These are phyloP conservation scores for Aspergillus incahuasiensis DNA, from an alignment of 495 filamentous ascomycete genomes.

Conservation along the genomic window DNA sequence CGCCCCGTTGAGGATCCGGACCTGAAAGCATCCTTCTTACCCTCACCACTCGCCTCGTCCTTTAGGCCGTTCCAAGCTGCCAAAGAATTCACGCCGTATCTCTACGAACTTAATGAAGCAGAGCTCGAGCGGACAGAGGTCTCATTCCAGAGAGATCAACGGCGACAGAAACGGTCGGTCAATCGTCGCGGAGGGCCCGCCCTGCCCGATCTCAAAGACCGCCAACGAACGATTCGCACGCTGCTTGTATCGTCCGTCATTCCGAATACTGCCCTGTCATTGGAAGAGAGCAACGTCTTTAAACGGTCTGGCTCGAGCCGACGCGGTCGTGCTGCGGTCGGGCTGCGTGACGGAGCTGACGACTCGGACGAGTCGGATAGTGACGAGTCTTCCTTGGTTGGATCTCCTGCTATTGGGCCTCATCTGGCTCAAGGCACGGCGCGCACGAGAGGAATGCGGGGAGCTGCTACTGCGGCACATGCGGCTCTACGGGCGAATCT, in stretches of 20 bases:
- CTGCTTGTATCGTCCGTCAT: conserved; percentile 86
- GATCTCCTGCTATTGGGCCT: conserved; percentile 71
- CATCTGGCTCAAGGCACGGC: conserved; percentile 71
- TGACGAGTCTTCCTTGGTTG: conserved; percentile 74
- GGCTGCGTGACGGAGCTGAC: conserved; percentile 60
- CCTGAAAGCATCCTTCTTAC: conserved; percentile 76
- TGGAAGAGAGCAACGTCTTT: conserved; percentile 83
- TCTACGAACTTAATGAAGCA: conserved; percentile 89
- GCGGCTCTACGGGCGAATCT: conserved; percentile 66
- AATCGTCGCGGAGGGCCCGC: conserved; percentile 92
- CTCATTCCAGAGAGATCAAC: conserved; percentile 86
- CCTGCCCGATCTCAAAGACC: conserved; percentile 91
- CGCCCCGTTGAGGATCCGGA: conserved; percentile 89
- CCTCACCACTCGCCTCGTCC: conserved; percentile 72
- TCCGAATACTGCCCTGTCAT: conserved; percentile 71
- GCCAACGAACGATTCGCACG: conserved; percentile 85
- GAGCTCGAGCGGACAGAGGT: conserved; percentile 89
- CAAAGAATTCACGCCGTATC: conserved; percentile 86
- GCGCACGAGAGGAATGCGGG: conserved; percentile 81
- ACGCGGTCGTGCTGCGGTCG: conserved; percentile 38
- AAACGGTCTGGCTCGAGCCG: conserved; percentile 63
- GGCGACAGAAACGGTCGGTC: conserved; percentile 89
- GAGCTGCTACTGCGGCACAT: conserved; percentile 77
- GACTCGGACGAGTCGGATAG: conserved; percentile 85
- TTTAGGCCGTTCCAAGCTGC: conserved; percentile 87